These are phyloP conservation scores for Backusella luteola DNA, from an alignment of 192 early-diverging fungal species.

Conservation along the genomic window DNA sequence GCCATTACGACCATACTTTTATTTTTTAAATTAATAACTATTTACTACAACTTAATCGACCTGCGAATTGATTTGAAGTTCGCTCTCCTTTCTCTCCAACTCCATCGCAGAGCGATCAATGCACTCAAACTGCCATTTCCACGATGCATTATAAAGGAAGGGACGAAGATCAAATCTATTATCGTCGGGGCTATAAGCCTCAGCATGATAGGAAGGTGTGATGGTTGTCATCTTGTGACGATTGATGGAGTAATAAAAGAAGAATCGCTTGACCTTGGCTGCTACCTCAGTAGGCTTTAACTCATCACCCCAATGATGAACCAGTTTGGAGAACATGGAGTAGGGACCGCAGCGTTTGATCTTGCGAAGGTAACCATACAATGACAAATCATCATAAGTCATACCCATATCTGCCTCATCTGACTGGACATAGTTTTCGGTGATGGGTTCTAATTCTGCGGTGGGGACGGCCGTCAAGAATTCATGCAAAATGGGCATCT, in stretches of 20 bases:
- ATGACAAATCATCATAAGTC: conserved; percentile 92
- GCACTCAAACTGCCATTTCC: conserved; percentile 90
- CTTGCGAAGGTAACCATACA: conserved; percentile 90
- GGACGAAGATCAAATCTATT: conserved; percentile 97
- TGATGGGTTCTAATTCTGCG: conserved; percentile 94
- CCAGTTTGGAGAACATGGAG: conserved; percentile 90
- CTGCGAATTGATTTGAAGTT: neutral
- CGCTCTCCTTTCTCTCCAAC: conserved; percentile 35
- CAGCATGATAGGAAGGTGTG: conserved; percentile 94
- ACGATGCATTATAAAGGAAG: conserved; percentile 90
- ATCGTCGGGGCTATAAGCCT: conserved; percentile 94
- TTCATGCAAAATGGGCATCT: conserved; percentile 66
- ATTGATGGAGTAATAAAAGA: conserved; percentile 96
- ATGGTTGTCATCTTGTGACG: conserved; percentile 98
- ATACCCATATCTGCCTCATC: conserved; percentile 99
- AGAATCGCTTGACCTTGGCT: conserved; percentile 92
- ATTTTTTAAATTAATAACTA: neutral
- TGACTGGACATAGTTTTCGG: conserved; percentile 77
- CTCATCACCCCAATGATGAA: conserved; percentile 72
- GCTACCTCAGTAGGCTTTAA: conserved; percentile 75
- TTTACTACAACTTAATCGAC: conserved; percentile 6
- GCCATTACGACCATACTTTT: neutral
- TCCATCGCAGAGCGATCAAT: conserved; percentile 69
- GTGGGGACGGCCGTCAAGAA: conserved; percentile 90
- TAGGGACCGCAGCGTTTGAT: conserved; percentile 86